Percentiles rank a stretch among this genome's conserved stretches.
These are phyloP conservation scores for Cairneyella variabilis DNA, from an alignment of 495 filamentous ascomycete species.

Conservation along the genomic window DNA sequence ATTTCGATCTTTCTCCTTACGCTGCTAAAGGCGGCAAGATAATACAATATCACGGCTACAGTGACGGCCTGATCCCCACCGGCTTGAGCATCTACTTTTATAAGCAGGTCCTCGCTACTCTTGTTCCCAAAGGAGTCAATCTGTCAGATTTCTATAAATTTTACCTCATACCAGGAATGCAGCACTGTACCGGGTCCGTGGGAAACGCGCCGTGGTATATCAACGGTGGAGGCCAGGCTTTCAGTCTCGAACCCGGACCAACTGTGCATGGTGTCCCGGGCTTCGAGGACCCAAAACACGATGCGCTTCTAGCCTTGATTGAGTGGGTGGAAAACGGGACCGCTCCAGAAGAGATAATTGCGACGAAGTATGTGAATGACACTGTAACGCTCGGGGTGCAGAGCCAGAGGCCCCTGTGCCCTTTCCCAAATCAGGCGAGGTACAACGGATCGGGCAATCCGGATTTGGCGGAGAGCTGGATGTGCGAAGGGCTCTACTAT, in stretches of 20 bases:
- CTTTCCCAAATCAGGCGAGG: conserved; percentile 33
- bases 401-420: conserved; percentile 42
- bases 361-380: conserved; percentile 39
- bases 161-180: conserved; percentile 41
- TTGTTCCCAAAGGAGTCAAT: conserved; percentile 27
- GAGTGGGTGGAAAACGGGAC: conserved; percentile 47
- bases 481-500: background rate
- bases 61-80: conserved; percentile 45
- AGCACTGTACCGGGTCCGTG: conserved; percentile 34
- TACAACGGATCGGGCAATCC: conserved; percentile 13
- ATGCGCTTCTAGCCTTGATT: conserved; percentile 46
- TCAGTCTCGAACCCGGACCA: conserved; percentile 18
- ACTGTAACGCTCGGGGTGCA: conserved; percentile 32
- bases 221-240: conserved; percentile 35
- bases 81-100: conserved; percentile 41
- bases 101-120: conserved; percentile 34
- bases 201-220: conserved; percentile 44
- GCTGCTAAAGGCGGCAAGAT: conserved; percentile 48
- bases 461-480: conserved; percentile 16
- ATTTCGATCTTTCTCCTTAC: conserved; percentile 46
- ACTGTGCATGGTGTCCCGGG: conserved; percentile 34
- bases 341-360: conserved; percentile 37
- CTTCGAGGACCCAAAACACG: conserved; percentile 38
- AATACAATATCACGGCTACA: conserved; percentile 49
- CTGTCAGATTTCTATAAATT: conserved; percentile 35